Evolutionary conservation across 345 rosid genomes (phyloP).

Genomic region (Conringia planisiliqua): DNA sequence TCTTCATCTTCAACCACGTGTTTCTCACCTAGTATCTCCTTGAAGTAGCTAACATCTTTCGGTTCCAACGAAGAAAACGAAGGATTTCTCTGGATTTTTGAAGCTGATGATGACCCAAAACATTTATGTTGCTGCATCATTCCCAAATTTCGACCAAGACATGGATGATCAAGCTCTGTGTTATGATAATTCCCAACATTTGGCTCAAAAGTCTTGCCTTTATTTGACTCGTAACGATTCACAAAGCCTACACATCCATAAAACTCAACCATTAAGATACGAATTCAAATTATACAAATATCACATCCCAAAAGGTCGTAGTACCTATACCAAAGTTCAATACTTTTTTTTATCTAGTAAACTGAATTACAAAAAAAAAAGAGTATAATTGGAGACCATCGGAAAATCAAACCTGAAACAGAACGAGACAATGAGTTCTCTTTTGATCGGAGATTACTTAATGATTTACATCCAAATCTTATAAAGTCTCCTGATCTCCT

Average conservation of each 20-base stretch:
- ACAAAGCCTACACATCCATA: slow-evolving; percentile 25
- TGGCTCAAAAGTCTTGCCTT: slow-evolving; percentile 6
- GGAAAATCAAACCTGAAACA: slow-evolving; percentile 30
- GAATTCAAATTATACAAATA: not conserved
- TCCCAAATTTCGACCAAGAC: slow-evolving; percentile 13
- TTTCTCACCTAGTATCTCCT: slow-evolving; percentile 62
- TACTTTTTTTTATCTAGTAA: not conserved
- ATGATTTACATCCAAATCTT: slow-evolving; percentile 26
- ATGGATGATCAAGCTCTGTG: slow-evolving; percentile 8
- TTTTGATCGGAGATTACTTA: slow-evolving; percentile 27
- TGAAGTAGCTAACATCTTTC: slow-evolving; percentile 64
- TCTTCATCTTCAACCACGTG: slow-evolving; percentile 78
- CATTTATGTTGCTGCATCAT: slow-evolving; percentile 36
- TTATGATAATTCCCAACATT: not conserved
- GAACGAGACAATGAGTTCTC: slow-evolving; percentile 11
- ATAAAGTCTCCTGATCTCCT: slow-evolving; percentile 41
- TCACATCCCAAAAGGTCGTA: not conserved
- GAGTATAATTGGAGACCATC: not conserved
- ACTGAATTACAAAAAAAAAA: not conserved
- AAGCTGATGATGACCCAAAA: slow-evolving; percentile 46
- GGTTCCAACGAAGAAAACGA: slow-evolving; percentile 60
- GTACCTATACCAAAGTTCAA: not conserved
- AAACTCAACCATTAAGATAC: not conserved
- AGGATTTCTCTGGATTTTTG: slow-evolving; percentile 53
- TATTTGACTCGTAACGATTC: slow-evolving; percentile 12